A percentile compares a stretch with the other conserved stretches of the same genome.
Evolutionary conservation across 1,284 basidiomycete species (phyloP).

Genomic region (Malassezia equina): DNA sequence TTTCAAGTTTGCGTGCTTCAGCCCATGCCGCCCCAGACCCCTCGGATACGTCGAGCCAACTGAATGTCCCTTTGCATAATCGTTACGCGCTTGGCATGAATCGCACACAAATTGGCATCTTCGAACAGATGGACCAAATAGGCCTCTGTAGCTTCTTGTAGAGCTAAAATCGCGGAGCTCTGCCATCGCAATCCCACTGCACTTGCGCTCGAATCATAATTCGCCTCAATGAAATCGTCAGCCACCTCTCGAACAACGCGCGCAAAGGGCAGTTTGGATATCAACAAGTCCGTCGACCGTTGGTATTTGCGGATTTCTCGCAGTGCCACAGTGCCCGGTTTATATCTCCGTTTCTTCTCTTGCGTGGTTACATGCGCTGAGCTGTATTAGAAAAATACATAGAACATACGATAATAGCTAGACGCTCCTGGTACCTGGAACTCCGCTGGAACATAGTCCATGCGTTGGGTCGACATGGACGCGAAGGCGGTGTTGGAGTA

Average conservation of each 20-base stretch:
- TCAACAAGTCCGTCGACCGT: conserved; percentile 43
- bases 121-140: conserved; percentile 46
- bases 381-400: not conserved
- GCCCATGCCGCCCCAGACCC: conserved; percentile 45
- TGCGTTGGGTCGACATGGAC: not conserved
- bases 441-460: not conserved
- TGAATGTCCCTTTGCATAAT: conserved; percentile 48
- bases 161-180: conserved; percentile 43
- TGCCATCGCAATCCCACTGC: conserved; percentile 44
- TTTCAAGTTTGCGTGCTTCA: conserved; percentile 10
- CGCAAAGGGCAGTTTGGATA: conserved; percentile 45
- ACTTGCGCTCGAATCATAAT: conserved; percentile 33
- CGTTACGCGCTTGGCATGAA: conserved; percentile 44
- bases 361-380: conserved; percentile 1
- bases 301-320: conserved; percentile 47
- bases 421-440: not conserved
- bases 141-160: conserved; percentile 47
- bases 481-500: not conserved
- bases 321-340: conserved; percentile 45
- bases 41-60: conserved; percentile 41
- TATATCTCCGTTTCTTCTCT: conserved; percentile 27
- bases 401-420: not conserved
- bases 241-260: conserved; percentile 45
- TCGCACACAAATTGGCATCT: conserved; percentile 46
- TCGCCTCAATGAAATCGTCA: conserved; percentile 37